Evolutionary conservation across 495 filamentous ascomycete species (phyloP), one percentile per base, ranked within the genome.

Genomic region (Tuber melanosporum): DNA sequence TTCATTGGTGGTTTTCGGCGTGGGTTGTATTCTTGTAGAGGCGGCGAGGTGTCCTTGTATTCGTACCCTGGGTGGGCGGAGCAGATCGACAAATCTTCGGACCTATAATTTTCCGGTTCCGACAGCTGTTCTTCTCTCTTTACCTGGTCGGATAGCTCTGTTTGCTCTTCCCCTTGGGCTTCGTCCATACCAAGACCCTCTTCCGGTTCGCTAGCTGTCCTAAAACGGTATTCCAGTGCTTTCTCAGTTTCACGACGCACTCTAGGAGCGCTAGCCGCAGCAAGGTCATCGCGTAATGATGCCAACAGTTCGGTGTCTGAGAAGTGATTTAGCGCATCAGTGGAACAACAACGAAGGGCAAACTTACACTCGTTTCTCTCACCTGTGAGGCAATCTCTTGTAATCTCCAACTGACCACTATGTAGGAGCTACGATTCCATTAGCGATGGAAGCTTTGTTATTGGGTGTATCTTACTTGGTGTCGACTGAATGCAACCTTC

Each of bases 241-340:
- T 47, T 39, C 46, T 73, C 71, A 17, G n/a, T 39, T 62, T 76
- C 77, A 42, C 47, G 77, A 36, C 71, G 72, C 26, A 66, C 57
- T 5, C 19, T 76, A 32, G 73, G 77, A 32, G 76, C 71, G 15
- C 78, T 73, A 15, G 77, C 44, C 69, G 66, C 73, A n/a, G 62
- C 52, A 49, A 80, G 74, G 45, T 80, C 78, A 46, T 74, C 77
- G 14, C 77, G 74, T 10, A 80, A 49, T 26, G 78, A 80, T 20
- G 75, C 66, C 32, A 80, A 32, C 14, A 80, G 73, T 76, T 80
- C 78, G 26, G 77, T 80, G 71, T 80, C 78, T 80, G 19, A 41
- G 15, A 70, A 19, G 32, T 76, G 10, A 46, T 71, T 69, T 66
- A 66, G 57, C 32, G 36, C 17, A 19, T 36, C 14, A 15, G 26